Evolutionary conservation across 2,329 filamentous ascomycete species (phyloP).

Genomic region (Penicillium sp.): DNA sequence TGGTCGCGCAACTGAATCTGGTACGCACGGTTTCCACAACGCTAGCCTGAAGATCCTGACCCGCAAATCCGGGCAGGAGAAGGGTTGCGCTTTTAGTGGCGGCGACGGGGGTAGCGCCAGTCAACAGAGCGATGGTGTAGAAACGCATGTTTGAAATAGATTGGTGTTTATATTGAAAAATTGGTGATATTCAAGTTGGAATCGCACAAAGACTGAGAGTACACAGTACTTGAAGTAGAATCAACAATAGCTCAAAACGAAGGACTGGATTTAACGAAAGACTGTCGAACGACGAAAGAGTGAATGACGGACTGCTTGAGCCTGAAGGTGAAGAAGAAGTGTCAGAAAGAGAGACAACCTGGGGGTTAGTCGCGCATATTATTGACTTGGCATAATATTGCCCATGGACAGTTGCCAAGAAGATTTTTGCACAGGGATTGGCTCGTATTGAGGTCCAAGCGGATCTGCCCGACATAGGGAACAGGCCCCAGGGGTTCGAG

Average conservation of each 20-base stretch:
- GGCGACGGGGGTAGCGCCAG: slow-evolving; percentile 24
- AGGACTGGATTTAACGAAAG: slow-evolving; percentile 21
- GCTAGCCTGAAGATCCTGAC: slow-evolving; percentile 20
- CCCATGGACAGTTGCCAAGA: background rate
- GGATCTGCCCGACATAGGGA: slow-evolving; percentile 2
- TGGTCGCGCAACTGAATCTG: background rate
- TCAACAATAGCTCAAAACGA: slow-evolving; percentile 20
- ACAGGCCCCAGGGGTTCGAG: slow-evolving; percentile 19
- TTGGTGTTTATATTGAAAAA: background rate
- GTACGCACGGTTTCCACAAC: slow-evolving; percentile 17
- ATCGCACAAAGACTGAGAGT: slow-evolving; percentile 7
- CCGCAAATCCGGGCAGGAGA: slow-evolving; percentile 24
- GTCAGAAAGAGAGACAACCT: slow-evolving; percentile 6
- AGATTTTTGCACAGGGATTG: background rate
- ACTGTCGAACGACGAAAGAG: slow-evolving; percentile 10
- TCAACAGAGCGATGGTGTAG: slow-evolving; percentile 26
- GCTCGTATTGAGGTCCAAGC: background rate
- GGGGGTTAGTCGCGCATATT: slow-evolving; percentile 2
- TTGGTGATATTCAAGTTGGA: slow-evolving; percentile 6
- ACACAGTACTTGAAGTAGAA: slow-evolving; percentile 12
- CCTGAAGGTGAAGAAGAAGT: slow-evolving; percentile 15
- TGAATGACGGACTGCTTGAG: slow-evolving; percentile 9
- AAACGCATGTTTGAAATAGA: slow-evolving; percentile 23
- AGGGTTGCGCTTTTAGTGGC: slow-evolving; percentile 22
- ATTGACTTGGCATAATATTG: slow-evolving; percentile 4